Conservation (phyloP, 2,329 filamentous ascomycete genomes). For the Calonectria multiphialidica region DNA sequence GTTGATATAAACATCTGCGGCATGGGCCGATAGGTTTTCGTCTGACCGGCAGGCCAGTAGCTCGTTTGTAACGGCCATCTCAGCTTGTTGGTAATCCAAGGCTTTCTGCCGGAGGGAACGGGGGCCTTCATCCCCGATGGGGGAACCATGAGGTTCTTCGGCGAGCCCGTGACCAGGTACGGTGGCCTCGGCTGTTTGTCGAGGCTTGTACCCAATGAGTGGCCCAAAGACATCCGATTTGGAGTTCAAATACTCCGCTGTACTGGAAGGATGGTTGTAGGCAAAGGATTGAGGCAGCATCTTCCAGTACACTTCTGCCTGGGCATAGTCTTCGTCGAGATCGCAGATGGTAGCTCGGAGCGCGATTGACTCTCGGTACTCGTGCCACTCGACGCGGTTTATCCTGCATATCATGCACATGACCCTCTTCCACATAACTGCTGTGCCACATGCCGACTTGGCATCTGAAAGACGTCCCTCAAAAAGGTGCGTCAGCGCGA, state of each 20-base stretch:
- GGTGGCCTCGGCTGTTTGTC: not conserved
- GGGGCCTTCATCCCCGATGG: not conserved
- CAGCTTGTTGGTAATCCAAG: not conserved
- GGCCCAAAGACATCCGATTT: constrained; percentile 3
- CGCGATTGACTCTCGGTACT: constrained; percentile 37
- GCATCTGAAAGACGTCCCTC: constrained; percentile 39
- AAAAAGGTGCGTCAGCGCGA: constrained; percentile 25
- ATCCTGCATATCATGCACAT: constrained; percentile 33
- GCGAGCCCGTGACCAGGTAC: not conserved
- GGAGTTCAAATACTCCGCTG: constrained; percentile 5
- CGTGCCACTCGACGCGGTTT: constrained; percentile 11
- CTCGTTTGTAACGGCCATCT: not conserved
- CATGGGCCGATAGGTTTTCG: not conserved
- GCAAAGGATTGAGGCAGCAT: constrained; percentile 23
- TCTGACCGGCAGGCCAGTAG: not conserved
- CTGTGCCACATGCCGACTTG: constrained; percentile 36
- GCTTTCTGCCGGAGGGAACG: not conserved
- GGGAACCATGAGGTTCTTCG: not conserved
- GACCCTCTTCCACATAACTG: constrained; percentile 36
- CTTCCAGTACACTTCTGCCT: constrained; percentile 38
- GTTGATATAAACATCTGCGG: not conserved
- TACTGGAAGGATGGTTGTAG: constrained; percentile 3
- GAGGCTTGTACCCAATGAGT: not conserved
- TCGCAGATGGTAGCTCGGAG: constrained; percentile 41
- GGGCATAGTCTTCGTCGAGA: constrained; percentile 37